Base-by-base conservation (phyloP, 768 basidiomycete genomes). In the Lenzites betulinus region DNA sequence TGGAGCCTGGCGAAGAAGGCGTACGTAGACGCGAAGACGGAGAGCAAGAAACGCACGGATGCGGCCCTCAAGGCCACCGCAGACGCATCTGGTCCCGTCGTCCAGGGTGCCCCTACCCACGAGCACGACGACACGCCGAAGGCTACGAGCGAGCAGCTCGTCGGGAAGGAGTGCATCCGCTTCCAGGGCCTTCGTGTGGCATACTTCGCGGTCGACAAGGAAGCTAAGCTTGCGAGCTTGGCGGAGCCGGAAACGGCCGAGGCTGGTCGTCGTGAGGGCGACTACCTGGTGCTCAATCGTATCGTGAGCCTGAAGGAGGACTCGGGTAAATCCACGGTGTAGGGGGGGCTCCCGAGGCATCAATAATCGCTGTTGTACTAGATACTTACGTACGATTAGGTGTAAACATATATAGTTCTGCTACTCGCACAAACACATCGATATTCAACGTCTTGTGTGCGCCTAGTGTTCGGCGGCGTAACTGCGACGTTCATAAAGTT, bases 171-270 rank as follows among this genome's bases (percentile, higher is more conserved):
- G 74, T 92, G 89, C 70, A 83, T 98, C 56, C 83, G 97, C 39
- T 98, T 99, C 87, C 97, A 99, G 76, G 97, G 95, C 8, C 80
- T 98, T 69, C 87, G 97, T 11, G 88, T 98, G 48, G 97, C 90
- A 2, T 99, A 98, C 78, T 98, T 99, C 70, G 84, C 92, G 20
- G 78, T 98, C 26, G 97, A 99, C 73, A 89, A 87, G 73, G 95
- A 98, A 68, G 78, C 94, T 38, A 79, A 81, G 36, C 68, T 95
- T 36, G 83, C 81, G 16, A 83, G 81, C 56, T 72, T 96, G 28
- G 83, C 87, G 15, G 83, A 87, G 62, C 73, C 76, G 6, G 81
- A 75, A 1, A 77, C 75, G 1, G 74, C 69, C 18, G 67, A 70
- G 25, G 73, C 80, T 2, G 78, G 76, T 2, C 75, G 78, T 44